These are phyloP conservation scores for Trametopsis cervina DNA, from an alignment of 768 basidiomycete species.

Conservation along the genomic window DNA sequence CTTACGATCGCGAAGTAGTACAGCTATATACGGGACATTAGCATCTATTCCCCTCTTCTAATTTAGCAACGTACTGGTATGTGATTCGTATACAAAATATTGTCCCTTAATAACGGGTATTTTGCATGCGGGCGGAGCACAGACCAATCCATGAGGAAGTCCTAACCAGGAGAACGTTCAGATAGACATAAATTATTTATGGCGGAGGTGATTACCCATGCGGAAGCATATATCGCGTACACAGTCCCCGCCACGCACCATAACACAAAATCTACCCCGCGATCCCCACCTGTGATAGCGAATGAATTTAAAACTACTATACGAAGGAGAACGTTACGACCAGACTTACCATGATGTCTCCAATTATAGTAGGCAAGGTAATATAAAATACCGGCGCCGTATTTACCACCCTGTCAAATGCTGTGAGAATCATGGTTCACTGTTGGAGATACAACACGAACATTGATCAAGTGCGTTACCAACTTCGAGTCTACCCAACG, in stretches of 20 bases:
- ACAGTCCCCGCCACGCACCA: conserved; percentile 62
- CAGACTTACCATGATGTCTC: conserved; percentile 55
- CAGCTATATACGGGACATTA: conserved; percentile 30
- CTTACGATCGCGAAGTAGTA: conserved; percentile 79
- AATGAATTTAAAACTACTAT: not conserved
- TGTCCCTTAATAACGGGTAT: conserved; percentile 61
- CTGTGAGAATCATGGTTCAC: conserved; percentile 1
- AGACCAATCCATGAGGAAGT: conserved; percentile 90
- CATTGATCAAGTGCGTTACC: conserved; percentile 82
- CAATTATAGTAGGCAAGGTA: conserved; percentile 72
- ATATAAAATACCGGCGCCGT: conserved; percentile 56
- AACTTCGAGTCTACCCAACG: conserved; percentile 78
- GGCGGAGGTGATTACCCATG: conserved; percentile 63
- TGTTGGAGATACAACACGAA: conserved; percentile 27
- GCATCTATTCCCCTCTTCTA: not conserved
- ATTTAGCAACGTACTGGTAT: conserved; percentile 39
- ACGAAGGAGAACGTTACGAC: too few relatives aligned
- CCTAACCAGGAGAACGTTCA: conserved; percentile 36
- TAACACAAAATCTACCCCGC: conserved; percentile 48
- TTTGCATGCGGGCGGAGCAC: conserved; percentile 51
- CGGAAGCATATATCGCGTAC: conserved; percentile 62
- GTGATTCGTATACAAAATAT: conserved; percentile 64
- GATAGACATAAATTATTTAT: not conserved
- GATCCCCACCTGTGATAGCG: conserved; percentile 24
- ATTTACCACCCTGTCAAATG: conserved; percentile 71